Evolutionary conservation across 768 basidiomycete genomes (phyloP), one percentile per base, ranked within the genome.

Genomic region (Auriscalpium vulgare): DNA sequence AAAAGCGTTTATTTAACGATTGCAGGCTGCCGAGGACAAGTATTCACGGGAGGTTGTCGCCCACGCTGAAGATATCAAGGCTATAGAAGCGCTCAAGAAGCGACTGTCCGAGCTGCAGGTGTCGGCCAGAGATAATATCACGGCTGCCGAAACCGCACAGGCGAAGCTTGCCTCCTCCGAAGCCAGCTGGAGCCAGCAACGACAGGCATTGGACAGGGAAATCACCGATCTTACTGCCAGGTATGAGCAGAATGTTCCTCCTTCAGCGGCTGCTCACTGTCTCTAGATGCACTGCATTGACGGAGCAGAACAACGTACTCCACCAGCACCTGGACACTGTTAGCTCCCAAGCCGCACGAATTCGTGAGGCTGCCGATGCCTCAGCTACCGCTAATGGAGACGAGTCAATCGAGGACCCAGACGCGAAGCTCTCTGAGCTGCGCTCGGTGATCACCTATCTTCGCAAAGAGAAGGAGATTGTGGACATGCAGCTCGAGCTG

Each of bases 381-480:
- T 74, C 79, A 2, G 60, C 74, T 6, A 58, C 72, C 3, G 44
- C 55, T 13, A 75, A 67, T 5, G 83, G 81, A 46, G 72, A 62
- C 19, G 81, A 81, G 17, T 64, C 69, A 0, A 56, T 70, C 9
- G 82, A 76, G 16, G 82, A 84, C 57, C 63, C 72, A 3, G 87
- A 88, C 59, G 75, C 75, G 2, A 86, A 89, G 65, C 60, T 88
- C 10, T 75, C 85, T 0, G 89, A 91, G 60, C 71, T 92, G 19
- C 85, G 87, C 34, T 80, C 86, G 16, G 85, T 92, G 29, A 84
- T 93, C 45, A 78, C 84, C 2, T 94, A 89, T 69, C 73, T 95
- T 37, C 80, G 92, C 44, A 91, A 87, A 65, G 92, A 94, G 75
- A 93, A 95, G 71, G 91, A 94, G 67, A 91, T 95, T 52, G 86